These are phyloP conservation scores for Kondoa subrosea DNA, from an alignment of 768 basidiomycete genomes.

Conservation along the genomic window DNA sequence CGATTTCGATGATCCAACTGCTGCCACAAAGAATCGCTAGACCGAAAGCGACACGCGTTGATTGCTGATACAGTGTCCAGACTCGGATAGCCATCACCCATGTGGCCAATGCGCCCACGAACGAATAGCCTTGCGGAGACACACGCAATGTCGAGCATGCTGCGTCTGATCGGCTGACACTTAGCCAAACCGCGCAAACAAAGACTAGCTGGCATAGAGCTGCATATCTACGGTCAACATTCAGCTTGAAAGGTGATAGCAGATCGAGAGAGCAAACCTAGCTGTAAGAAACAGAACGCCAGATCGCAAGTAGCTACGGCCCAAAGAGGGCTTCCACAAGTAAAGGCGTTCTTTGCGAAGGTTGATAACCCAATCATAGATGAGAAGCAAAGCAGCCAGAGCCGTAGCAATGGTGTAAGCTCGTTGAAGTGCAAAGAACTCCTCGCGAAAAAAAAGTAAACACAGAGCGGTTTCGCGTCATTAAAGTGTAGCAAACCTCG, in stretches of 20 bases:
- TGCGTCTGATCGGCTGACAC: neutral
- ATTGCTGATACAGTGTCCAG: neutral
- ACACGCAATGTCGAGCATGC: neutral
- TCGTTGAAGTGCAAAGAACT: neutral
- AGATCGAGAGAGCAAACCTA: too few relatives aligned
- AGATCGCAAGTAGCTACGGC: too few relatives aligned
- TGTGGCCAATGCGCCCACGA: neutral
- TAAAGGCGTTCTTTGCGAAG: neutral
- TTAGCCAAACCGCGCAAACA: neutral
- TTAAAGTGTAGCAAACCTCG: neutral
- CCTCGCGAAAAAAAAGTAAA: neutral
- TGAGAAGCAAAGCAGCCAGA: neutral
- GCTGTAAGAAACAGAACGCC: too few relatives aligned
- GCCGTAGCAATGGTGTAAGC: neutral
- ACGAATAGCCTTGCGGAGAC: neutral
- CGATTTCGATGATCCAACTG: neutral
- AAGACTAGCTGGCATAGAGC: neutral
- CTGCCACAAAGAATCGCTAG: neutral
- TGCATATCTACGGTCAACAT: neutral
- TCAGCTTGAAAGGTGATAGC: too few relatives aligned
- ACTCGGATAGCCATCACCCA: neutral
- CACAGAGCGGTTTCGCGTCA: neutral
- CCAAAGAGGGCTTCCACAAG: neutral
- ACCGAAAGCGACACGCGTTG: neutral
- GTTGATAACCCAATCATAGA: conserved; percentile 1